Percentiles rank a stretch among this genome's conserved stretches.
Evolutionary conservation across 2,329 filamentous ascomycete species (phyloP).

Genomic region (Colletotrichum higginsianum): DNA sequence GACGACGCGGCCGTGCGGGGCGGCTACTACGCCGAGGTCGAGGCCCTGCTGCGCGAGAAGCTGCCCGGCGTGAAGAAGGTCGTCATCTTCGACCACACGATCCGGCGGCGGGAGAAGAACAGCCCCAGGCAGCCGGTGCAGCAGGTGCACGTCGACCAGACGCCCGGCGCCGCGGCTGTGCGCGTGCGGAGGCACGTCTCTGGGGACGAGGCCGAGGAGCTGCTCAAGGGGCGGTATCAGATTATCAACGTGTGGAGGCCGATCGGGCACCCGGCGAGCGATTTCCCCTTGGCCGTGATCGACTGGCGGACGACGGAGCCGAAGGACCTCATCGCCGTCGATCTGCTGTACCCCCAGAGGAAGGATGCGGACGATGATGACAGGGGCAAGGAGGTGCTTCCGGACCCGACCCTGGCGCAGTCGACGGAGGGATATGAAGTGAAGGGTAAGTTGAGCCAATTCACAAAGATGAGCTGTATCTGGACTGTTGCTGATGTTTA

Average conservation of each 20-base stretch:
- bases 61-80: conserved; percentile 72
- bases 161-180: conserved; percentile 71
- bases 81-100: conserved; percentile 81
- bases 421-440: conserved; percentile 74
- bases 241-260: conserved; percentile 82
- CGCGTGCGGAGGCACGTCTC: conserved; percentile 75
- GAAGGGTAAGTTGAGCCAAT: conserved; percentile 48
- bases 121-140: conserved; percentile 76
- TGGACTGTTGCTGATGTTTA: not conserved
- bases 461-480: not conserved
- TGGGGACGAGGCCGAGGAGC: conserved; percentile 66
- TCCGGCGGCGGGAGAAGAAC: conserved; percentile 68
- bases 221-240: conserved; percentile 72
- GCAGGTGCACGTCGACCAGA: conserved; percentile 81
- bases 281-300: conserved; percentile 75
- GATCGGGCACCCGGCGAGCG: conserved; percentile 72
- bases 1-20: conserved; percentile 69
- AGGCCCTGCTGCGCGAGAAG: conserved; percentile 67
- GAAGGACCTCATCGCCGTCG: conserved; percentile 71
- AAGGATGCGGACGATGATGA: conserved; percentile 58
- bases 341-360: conserved; percentile 73
- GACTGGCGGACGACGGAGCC: conserved; percentile 74
- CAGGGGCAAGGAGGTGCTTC: conserved; percentile 70
- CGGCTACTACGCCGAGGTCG: conserved; percentile 75
- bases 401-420: conserved; percentile 60